These are phyloP conservation scores for Alternaria longipes DNA, from an alignment of 2,329 filamentous ascomycete species.

Conservation along the genomic window DNA sequence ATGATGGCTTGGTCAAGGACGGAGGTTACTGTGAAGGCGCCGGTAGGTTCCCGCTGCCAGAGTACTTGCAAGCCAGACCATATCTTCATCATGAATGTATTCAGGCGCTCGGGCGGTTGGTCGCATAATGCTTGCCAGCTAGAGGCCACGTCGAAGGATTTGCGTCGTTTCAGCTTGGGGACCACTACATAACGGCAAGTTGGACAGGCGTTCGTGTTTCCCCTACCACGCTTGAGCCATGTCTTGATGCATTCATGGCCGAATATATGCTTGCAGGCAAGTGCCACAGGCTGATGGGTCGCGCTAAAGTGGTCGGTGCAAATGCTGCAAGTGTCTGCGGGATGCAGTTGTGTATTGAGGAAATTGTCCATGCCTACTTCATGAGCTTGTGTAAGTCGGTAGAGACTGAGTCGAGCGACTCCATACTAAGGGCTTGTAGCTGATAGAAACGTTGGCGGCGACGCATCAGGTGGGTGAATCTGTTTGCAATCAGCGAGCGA, in stretches of 20 bases:
- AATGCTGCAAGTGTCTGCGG: constrained; percentile 38
- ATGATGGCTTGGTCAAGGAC: constrained; percentile 33
- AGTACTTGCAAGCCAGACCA: constrained; percentile 34
- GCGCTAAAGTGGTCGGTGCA: constrained; percentile 40
- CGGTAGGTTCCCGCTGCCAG: constrained; percentile 26
- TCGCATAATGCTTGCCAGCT: constrained; percentile 42
- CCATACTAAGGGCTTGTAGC: not conserved
- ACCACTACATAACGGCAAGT: constrained; percentile 37
- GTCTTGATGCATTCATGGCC: constrained; percentile 40
- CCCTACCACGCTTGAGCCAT: constrained; percentile 38
- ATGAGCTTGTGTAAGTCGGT: not conserved
- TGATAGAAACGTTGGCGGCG: not conserved
- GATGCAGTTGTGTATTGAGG: constrained; percentile 35
- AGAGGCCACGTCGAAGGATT: constrained; percentile 29
- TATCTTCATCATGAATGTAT: constrained; percentile 28
- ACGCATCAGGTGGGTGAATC: not conserved
- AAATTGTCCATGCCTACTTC: constrained; percentile 35
- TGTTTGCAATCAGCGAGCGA: constrained; percentile 5
- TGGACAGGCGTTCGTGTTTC: constrained; percentile 40
- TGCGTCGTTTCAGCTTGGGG: constrained; percentile 16
- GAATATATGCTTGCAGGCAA: constrained; percentile 46
- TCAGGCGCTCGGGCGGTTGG: constrained; percentile 28
- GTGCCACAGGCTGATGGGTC: constrained; percentile 38
- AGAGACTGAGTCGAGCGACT: not conserved
- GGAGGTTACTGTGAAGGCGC: constrained; percentile 31